Evolutionary conservation across 345 rosid genomes (phyloP).

Genomic region (Camelina neglecta): DNA sequence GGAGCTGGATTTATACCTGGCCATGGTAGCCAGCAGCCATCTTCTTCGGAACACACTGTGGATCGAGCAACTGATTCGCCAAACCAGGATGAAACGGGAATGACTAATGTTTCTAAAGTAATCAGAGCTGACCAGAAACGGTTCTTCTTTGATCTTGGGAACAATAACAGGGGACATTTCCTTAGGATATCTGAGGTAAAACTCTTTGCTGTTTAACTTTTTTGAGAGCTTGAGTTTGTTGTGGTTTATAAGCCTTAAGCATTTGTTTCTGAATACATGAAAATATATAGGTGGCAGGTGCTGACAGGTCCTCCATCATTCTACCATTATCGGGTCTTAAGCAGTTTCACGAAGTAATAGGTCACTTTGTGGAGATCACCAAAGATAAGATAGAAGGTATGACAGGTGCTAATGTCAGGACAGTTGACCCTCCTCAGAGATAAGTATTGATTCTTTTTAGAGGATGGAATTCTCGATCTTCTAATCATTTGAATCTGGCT

Average conservation of each 20-base stretch:
- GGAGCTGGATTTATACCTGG: slow-evolving; percentile 99
- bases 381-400: slow-evolving; percentile 90
- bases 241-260: slow-evolving; percentile 11
- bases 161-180: slow-evolving; percentile 94
- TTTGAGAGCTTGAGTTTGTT: not conserved
- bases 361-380: slow-evolving; percentile 94
- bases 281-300: slow-evolving; percentile 79
- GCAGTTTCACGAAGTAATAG: slow-evolving; percentile 92
- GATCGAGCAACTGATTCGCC: slow-evolving; percentile 77
- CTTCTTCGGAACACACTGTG: slow-evolving; percentile 69
- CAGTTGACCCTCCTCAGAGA: slow-evolving; percentile 92
- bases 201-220: not conserved
- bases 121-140: slow-evolving; percentile 94
- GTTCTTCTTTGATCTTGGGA: slow-evolving; percentile 96
- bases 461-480: slow-evolving; percentile 38
- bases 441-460: slow-evolving; percentile 48
- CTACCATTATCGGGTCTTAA: slow-evolving; percentile 91
- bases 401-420: slow-evolving; percentile 85
- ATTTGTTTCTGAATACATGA: not conserved
- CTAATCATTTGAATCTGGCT: slow-evolving; percentile 44
- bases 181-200: slow-evolving; percentile 92
- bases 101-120: slow-evolving; percentile 71
- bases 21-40: slow-evolving; percentile 71
- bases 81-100: slow-evolving; percentile 70
- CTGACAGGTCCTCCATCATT: slow-evolving; percentile 94